phyloP scores from a whole-genome alignment of 495 filamentous ascomycete species.

The Podospora australis region DNA sequence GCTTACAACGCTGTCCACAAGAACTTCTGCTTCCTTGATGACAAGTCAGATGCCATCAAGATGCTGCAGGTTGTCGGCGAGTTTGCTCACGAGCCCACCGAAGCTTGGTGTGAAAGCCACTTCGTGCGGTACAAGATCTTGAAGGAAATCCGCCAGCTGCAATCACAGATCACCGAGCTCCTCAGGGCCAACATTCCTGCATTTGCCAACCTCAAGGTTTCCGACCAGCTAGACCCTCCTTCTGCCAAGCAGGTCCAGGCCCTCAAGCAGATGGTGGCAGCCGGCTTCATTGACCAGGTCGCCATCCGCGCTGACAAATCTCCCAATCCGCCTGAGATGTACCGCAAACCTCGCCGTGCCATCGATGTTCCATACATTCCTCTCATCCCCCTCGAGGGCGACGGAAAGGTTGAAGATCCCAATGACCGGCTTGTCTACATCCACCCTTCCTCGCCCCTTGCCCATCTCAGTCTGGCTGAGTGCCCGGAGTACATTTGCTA shows the following conservation, averaged over 20 bases:
- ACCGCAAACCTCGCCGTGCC: slow-evolving; percentile 67
- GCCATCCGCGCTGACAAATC: slow-evolving; percentile 87
- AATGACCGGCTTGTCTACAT: slow-evolving; percentile 62
- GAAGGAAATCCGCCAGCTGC: slow-evolving; percentile 76
- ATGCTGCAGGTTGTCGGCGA: slow-evolving; percentile 82
- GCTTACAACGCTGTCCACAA: slow-evolving; percentile 71
- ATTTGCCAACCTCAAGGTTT: slow-evolving; percentile 51
- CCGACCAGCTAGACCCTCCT: slow-evolving; percentile 61
- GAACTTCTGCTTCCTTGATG: slow-evolving; percentile 73
- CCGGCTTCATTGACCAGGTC: slow-evolving; percentile 92
- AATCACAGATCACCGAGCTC: slow-evolving; percentile 74
- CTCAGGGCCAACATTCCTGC: slow-evolving; percentile 67
- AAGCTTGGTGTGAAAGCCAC: slow-evolving; percentile 68
- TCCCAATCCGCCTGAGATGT: slow-evolving; percentile 62
- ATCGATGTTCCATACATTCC: slow-evolving; percentile 89
- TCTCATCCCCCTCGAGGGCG: slow-evolving; percentile 61
- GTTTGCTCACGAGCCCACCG: slow-evolving; percentile 60
- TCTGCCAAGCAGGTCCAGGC: slow-evolving; percentile 66
- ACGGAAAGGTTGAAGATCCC: slow-evolving; percentile 28
- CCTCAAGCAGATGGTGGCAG: slow-evolving; percentile 83
- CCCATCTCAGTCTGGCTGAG: slow-evolving; percentile 61
- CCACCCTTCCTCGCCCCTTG: slow-evolving; percentile 75
- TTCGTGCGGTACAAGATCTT: slow-evolving; percentile 83
- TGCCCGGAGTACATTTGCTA: slow-evolving; percentile 83
- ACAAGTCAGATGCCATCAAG: slow-evolving; percentile 83